These are phyloP conservation scores for Euphorbia schlechtendalii DNA, from an alignment of 441 rosid genomes.

Conservation along the genomic window DNA sequence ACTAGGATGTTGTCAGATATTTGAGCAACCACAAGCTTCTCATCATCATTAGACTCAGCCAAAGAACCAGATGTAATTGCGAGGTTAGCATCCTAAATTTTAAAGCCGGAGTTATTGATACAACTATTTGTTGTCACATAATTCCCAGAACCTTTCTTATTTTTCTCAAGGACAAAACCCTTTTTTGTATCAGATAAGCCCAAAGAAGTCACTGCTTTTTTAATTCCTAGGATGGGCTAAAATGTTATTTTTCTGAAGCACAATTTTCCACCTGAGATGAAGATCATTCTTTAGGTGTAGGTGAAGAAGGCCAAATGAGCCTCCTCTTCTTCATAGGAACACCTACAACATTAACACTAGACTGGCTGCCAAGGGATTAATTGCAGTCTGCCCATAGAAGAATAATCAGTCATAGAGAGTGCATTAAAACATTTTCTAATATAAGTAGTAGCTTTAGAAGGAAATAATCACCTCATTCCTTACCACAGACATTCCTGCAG, in stretches of 20 bases:
- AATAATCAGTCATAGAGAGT: conserved; percentile 23
- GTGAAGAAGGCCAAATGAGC: conserved; percentile 40
- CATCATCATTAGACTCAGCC: conserved; percentile 21
- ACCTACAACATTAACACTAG: conserved; percentile 53
- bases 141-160: conserved; percentile 14
- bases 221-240: conserved; percentile 24
- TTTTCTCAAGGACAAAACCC: conserved; percentile 19
- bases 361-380: conserved; percentile 39
- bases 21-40: conserved; percentile 25
- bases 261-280: conserved; percentile 13
- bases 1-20: conserved; percentile 17
- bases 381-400: conserved; percentile 46
- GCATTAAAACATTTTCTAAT: not conserved
- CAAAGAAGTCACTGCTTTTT: conserved; percentile 18
- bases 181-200: conserved; percentile 28
- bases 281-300: conserved; percentile 32
- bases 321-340: conserved; percentile 92
- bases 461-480: conserved; percentile 57
- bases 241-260: conserved; percentile 17
- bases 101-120: conserved; percentile 17
- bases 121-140: conserved; percentile 6
- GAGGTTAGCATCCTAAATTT: conserved; percentile 33
- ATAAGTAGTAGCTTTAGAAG: conserved; percentile 11
- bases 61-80: conserved; percentile 23
- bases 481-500: conserved; percentile 39